Conservation (phyloP, 306 rosid species). For the Trifolium subterraneum region DNA sequence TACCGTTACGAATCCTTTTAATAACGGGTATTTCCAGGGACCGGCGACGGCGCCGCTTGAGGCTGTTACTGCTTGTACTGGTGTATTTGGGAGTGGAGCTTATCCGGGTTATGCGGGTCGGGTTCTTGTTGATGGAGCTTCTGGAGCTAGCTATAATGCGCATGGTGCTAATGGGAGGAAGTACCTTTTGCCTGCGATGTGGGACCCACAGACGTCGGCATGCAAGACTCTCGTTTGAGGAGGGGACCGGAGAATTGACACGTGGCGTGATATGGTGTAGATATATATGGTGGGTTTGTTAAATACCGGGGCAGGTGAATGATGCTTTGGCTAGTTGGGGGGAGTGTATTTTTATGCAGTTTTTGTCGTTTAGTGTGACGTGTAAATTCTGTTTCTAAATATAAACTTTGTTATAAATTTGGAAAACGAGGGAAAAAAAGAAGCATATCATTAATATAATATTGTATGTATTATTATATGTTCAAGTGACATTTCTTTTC, state of each 20-base stretch:
- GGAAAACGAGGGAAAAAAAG: not conserved
- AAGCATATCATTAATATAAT: not conserved
- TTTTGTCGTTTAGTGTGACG: slow-evolving; percentile 64
- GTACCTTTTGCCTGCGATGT: slow-evolving; percentile 87
- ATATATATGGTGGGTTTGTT: slow-evolving; percentile 34
- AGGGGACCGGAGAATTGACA: not conserved
- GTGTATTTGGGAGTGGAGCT: slow-evolving; percentile 73
- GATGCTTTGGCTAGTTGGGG: not conserved
- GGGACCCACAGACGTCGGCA: slow-evolving; percentile 77
- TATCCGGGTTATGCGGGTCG: slow-evolving; percentile 89
- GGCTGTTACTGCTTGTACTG: slow-evolving; percentile 87
- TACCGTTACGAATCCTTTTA: slow-evolving; percentile 86
- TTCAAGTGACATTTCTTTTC: not conserved
- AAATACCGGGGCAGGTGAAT: slow-evolving; percentile 26
- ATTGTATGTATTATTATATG: not conserved
- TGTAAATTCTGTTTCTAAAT: slow-evolving; percentile 51
- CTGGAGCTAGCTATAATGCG: slow-evolving; percentile 86
- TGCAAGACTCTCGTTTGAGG: slow-evolving; percentile 76
- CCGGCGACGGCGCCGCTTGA: slow-evolving; percentile 81
- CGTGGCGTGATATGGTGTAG: slow-evolving; percentile 43
- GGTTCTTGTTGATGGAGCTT: slow-evolving; percentile 53
- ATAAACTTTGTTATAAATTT: slow-evolving; percentile 31
- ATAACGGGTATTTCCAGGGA: slow-evolving; percentile 84
- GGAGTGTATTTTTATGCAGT: slow-evolving; percentile 8
- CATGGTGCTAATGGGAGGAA: slow-evolving; percentile 69